Evolutionary conservation across 495 filamentous ascomycete species (phyloP).

Genomic region (Geoglossum glabrum): DNA sequence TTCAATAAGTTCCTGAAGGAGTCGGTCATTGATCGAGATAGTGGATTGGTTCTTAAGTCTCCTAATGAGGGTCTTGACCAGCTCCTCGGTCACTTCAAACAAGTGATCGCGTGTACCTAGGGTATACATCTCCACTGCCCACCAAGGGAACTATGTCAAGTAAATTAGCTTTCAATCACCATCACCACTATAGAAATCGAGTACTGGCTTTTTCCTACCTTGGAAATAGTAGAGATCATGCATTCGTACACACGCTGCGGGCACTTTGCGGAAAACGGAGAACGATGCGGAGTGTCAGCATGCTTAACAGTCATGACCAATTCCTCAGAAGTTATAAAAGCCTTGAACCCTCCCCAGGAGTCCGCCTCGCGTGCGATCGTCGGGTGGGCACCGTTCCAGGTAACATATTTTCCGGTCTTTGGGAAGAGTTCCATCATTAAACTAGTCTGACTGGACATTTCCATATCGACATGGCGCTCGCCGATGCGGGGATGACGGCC

Average conservation of each 20-base stretch:
- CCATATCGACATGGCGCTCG: constrained; percentile 40
- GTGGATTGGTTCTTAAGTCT: constrained; percentile 17
- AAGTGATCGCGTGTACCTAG: constrained; percentile 39
- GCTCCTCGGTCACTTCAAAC: constrained; percentile 28
- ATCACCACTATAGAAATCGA: background rate
- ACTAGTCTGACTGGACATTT: constrained; percentile 34
- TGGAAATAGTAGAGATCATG: constrained; percentile 52
- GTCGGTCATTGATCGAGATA: constrained; percentile 26
- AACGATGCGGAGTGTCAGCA: constrained; percentile 46
- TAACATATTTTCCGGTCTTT: constrained; percentile 33
- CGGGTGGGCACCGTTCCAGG: constrained; percentile 34
- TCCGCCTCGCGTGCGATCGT: constrained; percentile 16
- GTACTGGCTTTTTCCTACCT: constrained; percentile 26
- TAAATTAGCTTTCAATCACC: background rate
- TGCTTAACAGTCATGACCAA: constrained; percentile 44
- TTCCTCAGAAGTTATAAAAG: constrained; percentile 53
- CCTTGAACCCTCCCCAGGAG: constrained; percentile 38
- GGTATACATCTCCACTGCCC: constrained; percentile 37
- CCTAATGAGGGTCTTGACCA: constrained; percentile 27
- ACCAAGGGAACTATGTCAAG: constrained; percentile 42
- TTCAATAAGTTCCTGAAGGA: constrained; percentile 22
- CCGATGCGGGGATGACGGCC: constrained; percentile 37
- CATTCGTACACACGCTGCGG: constrained; percentile 57
- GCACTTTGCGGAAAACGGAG: constrained; percentile 35
- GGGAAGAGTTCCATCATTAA: constrained; percentile 54